A percentile compares a stretch with the other conserved stretches of the same genome.
Evolutionary conservation across 805 yeast genomes (phyloP).

Genomic region (Alloascoidea africana): DNA sequence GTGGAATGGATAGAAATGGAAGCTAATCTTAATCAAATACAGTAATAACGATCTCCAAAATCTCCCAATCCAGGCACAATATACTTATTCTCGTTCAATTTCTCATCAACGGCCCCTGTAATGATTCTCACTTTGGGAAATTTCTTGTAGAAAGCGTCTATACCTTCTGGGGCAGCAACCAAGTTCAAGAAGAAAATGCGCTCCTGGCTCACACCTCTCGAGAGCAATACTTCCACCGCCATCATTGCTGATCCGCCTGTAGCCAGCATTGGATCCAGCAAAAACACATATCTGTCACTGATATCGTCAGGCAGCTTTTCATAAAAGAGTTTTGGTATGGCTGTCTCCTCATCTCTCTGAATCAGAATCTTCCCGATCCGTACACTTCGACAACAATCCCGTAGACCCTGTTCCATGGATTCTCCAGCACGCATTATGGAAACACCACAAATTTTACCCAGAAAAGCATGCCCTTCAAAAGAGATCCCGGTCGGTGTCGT

Average conservation of each 20-base stretch:
- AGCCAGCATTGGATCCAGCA: constrained; percentile 95
- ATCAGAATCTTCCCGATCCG: constrained; percentile 92
- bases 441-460: constrained; percentile 95
- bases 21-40: constrained; percentile 58
- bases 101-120: constrained; percentile 87
- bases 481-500: constrained; percentile 63
- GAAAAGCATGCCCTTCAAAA: constrained; percentile 65
- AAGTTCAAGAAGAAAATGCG: constrained; percentile 83
- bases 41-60: constrained; percentile 95
- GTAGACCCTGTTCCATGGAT: constrained; percentile 94
- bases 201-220: constrained; percentile 78
- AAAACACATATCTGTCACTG: constrained; percentile 71
- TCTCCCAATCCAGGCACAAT: constrained; percentile 95
- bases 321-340: constrained; percentile 79
- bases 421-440: constrained; percentile 98
- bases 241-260: constrained; percentile 97
- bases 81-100: constrained; percentile 70
- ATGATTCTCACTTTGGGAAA: constrained; percentile 80
- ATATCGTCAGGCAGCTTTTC: constrained; percentile 93
- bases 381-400: constrained; percentile 95
- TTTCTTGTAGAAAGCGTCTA: constrained; percentile 55
- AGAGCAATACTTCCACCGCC: constrained; percentile 85
- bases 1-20: background rate
- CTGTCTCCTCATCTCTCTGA: constrained; percentile 97
- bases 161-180: constrained; percentile 92